phyloP scores from a whole-genome alignment of 23 red algal species.

The Chondrus crispus region DNA sequence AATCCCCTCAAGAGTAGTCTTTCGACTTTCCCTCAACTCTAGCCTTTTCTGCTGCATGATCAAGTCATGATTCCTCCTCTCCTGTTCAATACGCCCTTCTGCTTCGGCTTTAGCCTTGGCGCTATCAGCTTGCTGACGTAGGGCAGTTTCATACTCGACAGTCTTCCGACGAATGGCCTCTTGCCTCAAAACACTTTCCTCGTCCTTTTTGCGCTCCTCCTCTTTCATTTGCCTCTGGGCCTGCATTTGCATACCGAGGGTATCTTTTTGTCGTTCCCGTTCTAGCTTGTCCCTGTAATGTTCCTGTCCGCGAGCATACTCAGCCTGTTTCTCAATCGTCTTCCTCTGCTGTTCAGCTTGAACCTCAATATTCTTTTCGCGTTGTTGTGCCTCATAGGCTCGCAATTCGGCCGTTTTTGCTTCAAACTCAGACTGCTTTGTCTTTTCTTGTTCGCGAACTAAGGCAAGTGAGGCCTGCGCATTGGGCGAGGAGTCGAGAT shows the following conservation, averaged over 20 bases:
- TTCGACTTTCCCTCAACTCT: conserved; percentile 61
- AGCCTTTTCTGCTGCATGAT: conserved; percentile 52
- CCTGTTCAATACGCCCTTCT: conserved; percentile 76
- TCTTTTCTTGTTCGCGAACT: conserved; percentile 69
- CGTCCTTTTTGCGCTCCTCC: conserved; percentile 80
- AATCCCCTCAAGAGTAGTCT: conserved; percentile 71
- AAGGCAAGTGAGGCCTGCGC: conserved; percentile 53
- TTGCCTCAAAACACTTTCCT: conserved; percentile 68
- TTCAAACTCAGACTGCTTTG: conserved; percentile 71
- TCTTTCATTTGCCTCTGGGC: conserved; percentile 66
- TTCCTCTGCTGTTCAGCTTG: conserved; percentile 69
- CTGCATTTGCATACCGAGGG: conserved; percentile 52
- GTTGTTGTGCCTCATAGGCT: conserved; percentile 65
- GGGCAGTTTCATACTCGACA: conserved; percentile 75
- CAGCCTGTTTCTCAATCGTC: conserved; percentile 77
- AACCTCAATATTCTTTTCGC: conserved; percentile 65
- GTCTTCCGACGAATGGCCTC: conserved; percentile 78
- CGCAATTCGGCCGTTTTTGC: conserved; percentile 49
- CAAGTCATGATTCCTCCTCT: conserved; percentile 74
- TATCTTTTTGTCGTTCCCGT: conserved; percentile 73
- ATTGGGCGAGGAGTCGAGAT: conserved; percentile 76
- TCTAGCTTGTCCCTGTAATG: conserved; percentile 76
- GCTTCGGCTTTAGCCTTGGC: conserved; percentile 78
- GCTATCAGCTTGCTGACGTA: conserved; percentile 60
- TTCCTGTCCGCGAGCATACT: conserved; percentile 61